Percentiles rank a stretch among this genome's conserved stretches.
phyloP scores from a whole-genome alignment of 192 early-diverging fungal species.

The Gryganskiella cystojenkinii region DNA sequence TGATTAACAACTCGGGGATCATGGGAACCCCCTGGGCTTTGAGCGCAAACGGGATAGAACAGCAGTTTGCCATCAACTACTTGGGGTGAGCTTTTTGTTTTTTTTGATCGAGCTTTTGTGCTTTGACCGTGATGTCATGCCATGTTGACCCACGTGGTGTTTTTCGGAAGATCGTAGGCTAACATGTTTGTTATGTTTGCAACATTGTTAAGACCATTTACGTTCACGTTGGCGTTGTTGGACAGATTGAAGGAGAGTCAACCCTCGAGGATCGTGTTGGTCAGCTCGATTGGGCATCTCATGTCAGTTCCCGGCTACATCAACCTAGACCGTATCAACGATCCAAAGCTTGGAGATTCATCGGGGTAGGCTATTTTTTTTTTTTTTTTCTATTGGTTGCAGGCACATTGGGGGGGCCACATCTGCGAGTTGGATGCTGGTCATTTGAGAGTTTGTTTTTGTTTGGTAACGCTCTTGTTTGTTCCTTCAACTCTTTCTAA shows the following conservation, averaged over 20 bases:
- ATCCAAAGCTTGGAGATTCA: too few relatives aligned
- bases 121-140: too few relatives aligned
- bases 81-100: constrained; percentile 44
- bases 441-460: too few relatives aligned
- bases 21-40: constrained; percentile 32
- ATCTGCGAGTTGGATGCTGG: too few relatives aligned
- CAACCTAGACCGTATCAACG: constrained; percentile 49
- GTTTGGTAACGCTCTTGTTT: too few relatives aligned
- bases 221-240: constrained; percentile 42
- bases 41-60: constrained; percentile 52
- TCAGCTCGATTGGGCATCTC: constrained; percentile 52
- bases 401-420: too few relatives aligned
- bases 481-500: too few relatives aligned
- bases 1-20: constrained; percentile 47
- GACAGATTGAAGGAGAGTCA: constrained; percentile 44
- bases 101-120: background rate
- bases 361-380: too few relatives aligned
- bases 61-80: constrained; percentile 63
- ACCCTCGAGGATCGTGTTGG: constrained; percentile 53
- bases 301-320: constrained; percentile 39
- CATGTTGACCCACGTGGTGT: too few relatives aligned
- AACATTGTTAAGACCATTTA: constrained; percentile 50
- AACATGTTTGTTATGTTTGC: constrained; percentile 13
- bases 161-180: too few relatives aligned
- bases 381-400: too few relatives aligned